Evolutionary conservation across 139 green algal species (phyloP).

Genomic region (Tetraselmis striata): DNA sequence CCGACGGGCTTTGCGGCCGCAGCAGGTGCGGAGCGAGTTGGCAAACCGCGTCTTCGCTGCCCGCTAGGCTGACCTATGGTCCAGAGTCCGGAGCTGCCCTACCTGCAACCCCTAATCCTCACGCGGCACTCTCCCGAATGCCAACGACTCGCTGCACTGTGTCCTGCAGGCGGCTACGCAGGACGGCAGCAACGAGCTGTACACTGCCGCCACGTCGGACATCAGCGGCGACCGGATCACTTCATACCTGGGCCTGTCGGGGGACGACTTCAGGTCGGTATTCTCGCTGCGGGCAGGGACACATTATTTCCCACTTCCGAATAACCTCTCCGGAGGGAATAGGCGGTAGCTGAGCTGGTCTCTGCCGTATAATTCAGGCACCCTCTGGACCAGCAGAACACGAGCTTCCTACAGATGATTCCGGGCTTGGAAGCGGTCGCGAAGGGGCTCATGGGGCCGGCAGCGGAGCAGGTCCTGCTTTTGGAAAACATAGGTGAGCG

Average conservation of each 20-base stretch:
- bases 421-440: slow-evolving; percentile 78
- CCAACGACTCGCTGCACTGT: no score
- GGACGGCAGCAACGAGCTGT: no score
- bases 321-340: neutral
- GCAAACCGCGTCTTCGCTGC: no score
- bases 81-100: no score
- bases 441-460: slow-evolving; percentile 53
- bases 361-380: slow-evolving; percentile 79
- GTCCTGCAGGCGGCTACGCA: no score
- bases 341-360: neutral
- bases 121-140: no score
- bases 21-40: no score
- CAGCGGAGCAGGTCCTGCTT: slow-evolving; percentile 76
- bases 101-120: no score
- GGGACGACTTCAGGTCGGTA: neutral
- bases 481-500: slow-evolving; percentile 82
- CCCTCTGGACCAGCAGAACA: slow-evolving; percentile 94
- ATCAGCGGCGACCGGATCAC: neutral
- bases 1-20: no score
- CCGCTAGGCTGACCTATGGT: no score
- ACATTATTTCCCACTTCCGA: neutral
- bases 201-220: no score
- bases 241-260: neutral
- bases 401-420: slow-evolving; percentile 65
- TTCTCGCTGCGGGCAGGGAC: no score